A percentile compares a stretch with the other conserved stretches of the same genome.
phyloP scores from a whole-genome alignment of 768 basidiomycete species.

The Hygrophorus russula region DNA sequence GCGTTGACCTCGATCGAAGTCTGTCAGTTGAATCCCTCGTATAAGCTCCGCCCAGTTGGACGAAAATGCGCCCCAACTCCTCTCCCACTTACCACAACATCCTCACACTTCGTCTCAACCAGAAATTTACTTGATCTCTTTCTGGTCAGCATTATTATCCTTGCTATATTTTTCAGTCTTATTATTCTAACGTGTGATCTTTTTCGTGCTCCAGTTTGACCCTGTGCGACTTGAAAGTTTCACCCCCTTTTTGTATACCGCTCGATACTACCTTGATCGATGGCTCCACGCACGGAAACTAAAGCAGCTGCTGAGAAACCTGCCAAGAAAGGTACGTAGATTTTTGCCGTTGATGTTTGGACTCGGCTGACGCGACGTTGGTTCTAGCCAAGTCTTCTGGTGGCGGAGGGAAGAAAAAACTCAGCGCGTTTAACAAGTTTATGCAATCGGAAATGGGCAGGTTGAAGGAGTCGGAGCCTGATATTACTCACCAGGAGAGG shows the following conservation, averaged over 20 bases:
- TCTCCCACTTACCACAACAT: slow-evolving; percentile 34
- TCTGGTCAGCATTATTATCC: slow-evolving; percentile 2
- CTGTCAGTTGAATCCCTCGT: slow-evolving; percentile 13
- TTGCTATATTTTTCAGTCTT: slow-evolving; percentile 3
- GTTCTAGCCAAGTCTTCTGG: slow-evolving; percentile 39
- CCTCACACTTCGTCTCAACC: slow-evolving; percentile 13
- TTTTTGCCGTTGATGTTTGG: slow-evolving; percentile 9
- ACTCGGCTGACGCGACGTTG: slow-evolving; percentile 10
- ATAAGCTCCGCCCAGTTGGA: slow-evolving; percentile 50
- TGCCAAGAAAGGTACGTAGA: slow-evolving; percentile 43
- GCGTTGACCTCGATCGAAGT: no score
- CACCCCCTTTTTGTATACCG: background rate
- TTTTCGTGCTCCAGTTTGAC: background rate
- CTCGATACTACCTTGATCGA: background rate
- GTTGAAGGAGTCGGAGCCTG: slow-evolving; percentile 65
- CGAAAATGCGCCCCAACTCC: slow-evolving; percentile 32
- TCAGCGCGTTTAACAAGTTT: slow-evolving; percentile 71
- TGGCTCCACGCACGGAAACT: slow-evolving; percentile 21
- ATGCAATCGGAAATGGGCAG: slow-evolving; percentile 70
- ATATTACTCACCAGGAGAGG: slow-evolving; percentile 66
- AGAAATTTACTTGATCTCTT: background rate
- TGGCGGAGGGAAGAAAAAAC: slow-evolving; percentile 42
- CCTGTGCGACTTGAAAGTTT: background rate
- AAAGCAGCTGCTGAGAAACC: slow-evolving; percentile 35
- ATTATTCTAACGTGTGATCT: background rate